Conservation (phyloP, 192 early-diverging fungal genomes). For the Entophlyctis helioformis region DNA sequence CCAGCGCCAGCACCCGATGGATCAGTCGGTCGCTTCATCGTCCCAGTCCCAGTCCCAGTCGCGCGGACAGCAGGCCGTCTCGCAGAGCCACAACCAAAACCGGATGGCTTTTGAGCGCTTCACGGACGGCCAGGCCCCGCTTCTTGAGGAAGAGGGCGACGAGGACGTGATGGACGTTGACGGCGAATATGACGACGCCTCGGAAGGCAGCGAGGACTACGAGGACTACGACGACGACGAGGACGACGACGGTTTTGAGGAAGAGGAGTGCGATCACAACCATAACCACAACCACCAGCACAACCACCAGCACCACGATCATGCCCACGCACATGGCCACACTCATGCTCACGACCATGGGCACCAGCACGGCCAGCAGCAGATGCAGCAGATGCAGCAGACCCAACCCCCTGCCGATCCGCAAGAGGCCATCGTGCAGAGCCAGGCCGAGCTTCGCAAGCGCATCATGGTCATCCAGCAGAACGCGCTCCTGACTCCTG, state of each 20-base stretch:
- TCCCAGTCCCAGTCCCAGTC: too few relatives aligned
- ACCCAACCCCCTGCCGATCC: background rate
- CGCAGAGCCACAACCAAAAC: too few relatives aligned
- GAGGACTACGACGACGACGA: conserved; percentile 4
- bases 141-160: too few relatives aligned
- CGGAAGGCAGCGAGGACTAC: background rate
- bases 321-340: background rate
- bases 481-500: conserved; percentile 27
- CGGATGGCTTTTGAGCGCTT: too few relatives aligned
- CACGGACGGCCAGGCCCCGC: too few relatives aligned
- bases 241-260: conserved; percentile 1
- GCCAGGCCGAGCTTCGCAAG: conserved; percentile 38
- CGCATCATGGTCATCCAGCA: conserved; percentile 57
- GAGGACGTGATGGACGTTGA: too few relatives aligned
- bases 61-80: too few relatives aligned
- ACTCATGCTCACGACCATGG: too few relatives aligned
- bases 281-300: background rate
- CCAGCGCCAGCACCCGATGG: too few relatives aligned
- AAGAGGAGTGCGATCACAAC: background rate
- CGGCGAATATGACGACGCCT: conserved; percentile 1
- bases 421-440: background rate
- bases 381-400: too few relatives aligned
- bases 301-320: background rate
- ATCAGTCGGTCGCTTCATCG: too few relatives aligned
- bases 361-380: too few relatives aligned